Evolutionary conservation across 2,329 filamentous ascomycete genomes (phyloP).

Genomic region (Zasmidium citrigriseum): DNA sequence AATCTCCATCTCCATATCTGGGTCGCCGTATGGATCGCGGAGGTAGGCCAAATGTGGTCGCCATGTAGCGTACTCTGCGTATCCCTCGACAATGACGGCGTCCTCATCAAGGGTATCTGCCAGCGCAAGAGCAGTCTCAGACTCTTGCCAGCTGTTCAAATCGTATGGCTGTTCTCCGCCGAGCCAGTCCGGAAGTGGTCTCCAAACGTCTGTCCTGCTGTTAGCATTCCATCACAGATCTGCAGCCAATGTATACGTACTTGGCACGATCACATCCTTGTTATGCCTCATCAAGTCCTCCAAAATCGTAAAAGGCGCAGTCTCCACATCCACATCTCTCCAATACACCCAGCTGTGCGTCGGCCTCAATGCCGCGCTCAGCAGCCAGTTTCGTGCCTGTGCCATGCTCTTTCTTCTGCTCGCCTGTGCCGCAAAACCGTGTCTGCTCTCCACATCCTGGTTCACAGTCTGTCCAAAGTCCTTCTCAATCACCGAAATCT

Average conservation of each 20-base stretch:
- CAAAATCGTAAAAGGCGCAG: conserved; percentile 91
- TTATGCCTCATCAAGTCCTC: conserved; percentile 99
- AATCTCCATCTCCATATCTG: conserved; percentile 99
- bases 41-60: conserved; percentile 94
- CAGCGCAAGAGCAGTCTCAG: conserved; percentile 88
- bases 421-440: conserved; percentile 95
- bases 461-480: conserved; percentile 98
- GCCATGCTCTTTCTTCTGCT: conserved; percentile 95
- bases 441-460: conserved; percentile 94
- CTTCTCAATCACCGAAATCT: conserved; percentile 97
- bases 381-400: conserved; percentile 92
- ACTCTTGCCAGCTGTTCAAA: conserved; percentile 98
- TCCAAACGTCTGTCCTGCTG: conserved; percentile 71
- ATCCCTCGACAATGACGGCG: conserved; percentile 97
- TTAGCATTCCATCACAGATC: conserved; percentile 44
- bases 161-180: conserved; percentile 98
- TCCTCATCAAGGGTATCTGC: conserved; percentile 96
- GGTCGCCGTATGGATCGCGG: conserved; percentile 93
- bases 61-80: conserved; percentile 98
- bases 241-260: conserved; percentile 59
- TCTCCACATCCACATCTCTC: conserved; percentile 98
- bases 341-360: conserved; percentile 99
- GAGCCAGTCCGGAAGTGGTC: conserved; percentile 97
- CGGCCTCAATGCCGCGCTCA: conserved; percentile 88
- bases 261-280: conserved; percentile 97